A percentile compares a stretch with the other conserved stretches of the same genome.
phyloP scores from a whole-genome alignment of 1,284 basidiomycete genomes.

The Serendipita sp. region DNA sequence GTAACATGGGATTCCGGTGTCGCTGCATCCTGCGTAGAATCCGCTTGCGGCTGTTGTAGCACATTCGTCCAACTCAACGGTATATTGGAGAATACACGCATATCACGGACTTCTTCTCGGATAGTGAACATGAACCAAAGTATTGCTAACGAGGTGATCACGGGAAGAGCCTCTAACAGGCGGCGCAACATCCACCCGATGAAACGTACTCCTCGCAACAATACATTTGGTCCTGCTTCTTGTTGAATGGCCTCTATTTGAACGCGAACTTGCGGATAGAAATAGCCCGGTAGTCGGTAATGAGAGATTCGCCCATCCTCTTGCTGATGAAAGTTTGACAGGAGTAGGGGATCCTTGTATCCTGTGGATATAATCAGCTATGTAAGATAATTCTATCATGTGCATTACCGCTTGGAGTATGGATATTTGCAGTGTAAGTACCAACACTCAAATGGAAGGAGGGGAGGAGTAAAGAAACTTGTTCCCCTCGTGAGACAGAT shows the following conservation, averaged over 20 bases:
- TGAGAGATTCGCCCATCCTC: not conserved
- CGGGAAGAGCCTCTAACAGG: not conserved
- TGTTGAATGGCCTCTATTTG: not conserved
- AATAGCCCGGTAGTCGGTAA: constrained; percentile 1
- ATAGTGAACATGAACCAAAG: not conserved
- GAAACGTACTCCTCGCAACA: not conserved
- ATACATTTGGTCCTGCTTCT: not conserved
- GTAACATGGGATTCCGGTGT: not conserved
- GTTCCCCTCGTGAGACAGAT: not conserved
- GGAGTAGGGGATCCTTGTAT: not conserved
- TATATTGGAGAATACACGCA: not conserved
- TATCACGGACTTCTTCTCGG: not conserved
- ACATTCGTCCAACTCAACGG: not conserved
- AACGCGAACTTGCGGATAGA: not conserved
- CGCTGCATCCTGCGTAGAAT: not conserved
- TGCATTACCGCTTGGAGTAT: not conserved
- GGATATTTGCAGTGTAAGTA: not conserved
- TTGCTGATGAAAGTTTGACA: not conserved
- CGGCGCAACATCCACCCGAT: not conserved
- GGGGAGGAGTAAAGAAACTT: not conserved
- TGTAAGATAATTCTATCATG: not conserved
- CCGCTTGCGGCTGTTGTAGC: not conserved
- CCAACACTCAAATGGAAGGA: not conserved
- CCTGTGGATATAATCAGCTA: not conserved
- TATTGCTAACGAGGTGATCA: not conserved